phyloP scores from a whole-genome alignment of 2,329 filamentous ascomycete species.

The Arachnopeziza araneosa region DNA sequence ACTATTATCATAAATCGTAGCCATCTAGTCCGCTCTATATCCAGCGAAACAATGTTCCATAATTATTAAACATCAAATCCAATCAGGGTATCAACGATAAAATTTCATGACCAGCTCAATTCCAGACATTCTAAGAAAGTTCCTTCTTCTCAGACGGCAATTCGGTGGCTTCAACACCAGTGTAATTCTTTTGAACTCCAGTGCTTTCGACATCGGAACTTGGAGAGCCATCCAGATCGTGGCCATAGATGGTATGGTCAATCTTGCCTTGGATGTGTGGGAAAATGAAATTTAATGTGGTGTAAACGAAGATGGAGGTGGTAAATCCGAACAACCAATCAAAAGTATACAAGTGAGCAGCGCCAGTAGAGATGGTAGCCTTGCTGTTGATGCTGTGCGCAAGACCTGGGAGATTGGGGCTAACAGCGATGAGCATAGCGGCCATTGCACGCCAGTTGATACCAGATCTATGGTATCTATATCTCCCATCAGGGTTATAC shows the following conservation, averaged over 20 bases:
- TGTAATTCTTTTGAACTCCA: neutral
- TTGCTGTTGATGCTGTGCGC: slow-evolving; percentile 18
- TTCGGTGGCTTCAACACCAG: neutral
- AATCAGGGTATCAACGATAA: neutral
- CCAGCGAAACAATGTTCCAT: neutral
- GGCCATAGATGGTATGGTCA: slow-evolving; percentile 34
- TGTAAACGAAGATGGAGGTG: slow-evolving; percentile 50
- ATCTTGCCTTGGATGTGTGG: slow-evolving; percentile 47
- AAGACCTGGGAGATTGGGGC: slow-evolving; percentile 25
- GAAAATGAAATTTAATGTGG: slow-evolving; percentile 41
- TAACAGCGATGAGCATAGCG: slow-evolving; percentile 21
- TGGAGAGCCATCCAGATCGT: slow-evolving; percentile 13
- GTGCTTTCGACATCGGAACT: slow-evolving; percentile 8
- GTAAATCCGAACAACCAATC: slow-evolving; percentile 62
- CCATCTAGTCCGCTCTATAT: neutral
- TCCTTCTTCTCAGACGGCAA: neutral
- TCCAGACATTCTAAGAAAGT: neutral
- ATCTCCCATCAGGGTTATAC: slow-evolving; percentile 28
- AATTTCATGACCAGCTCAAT: neutral
- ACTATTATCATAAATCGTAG: neutral
- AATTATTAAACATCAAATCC: neutral
- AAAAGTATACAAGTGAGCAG: slow-evolving; percentile 53
- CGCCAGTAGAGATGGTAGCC: slow-evolving; percentile 37
- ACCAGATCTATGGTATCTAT: slow-evolving; percentile 23
- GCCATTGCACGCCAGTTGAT: slow-evolving; percentile 26